Base-by-base conservation (phyloP, 225 moss, liverwort and hornwort genomes). In the Ulota crispa region DNA sequence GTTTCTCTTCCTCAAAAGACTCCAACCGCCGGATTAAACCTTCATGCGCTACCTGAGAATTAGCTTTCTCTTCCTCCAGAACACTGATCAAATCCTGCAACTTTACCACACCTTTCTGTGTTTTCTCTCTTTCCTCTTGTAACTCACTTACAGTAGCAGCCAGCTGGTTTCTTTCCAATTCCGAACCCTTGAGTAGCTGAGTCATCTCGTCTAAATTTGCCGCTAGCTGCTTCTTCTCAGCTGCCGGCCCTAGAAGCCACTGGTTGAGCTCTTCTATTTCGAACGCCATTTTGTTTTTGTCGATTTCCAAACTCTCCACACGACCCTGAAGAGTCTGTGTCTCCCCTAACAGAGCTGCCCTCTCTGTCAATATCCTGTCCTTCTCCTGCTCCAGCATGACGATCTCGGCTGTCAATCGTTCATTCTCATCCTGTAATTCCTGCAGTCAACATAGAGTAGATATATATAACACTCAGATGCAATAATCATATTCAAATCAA, bases 201-300 rank as follows among this genome's bases (percentile, higher is more conserved):
- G 78, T 81, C 75, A 81, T 80, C 69, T 89, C 88, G 12, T 89
- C 86, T 41, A 89, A 81, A 69, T 76, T 89, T 47, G 70, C 83
- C 42, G 83, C 86, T 27, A 89, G 83, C 39, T 89, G 86, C 77
- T 68, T 83, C 86, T 80, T 89, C 70, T 89, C 85, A 78, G 83
- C 86, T 59, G 86, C 83, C 34, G 88, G 88, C 64, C 83, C 80
- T 74, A 81, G 86, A 64, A 89, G 83, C 88, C 88, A 89, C 63
- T 81, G 88, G 20, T 86, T 89, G 47, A 89, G 81, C 65, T 89
- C 88, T 37, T 89, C 88, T 50, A 89, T 89, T 42, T 89, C 88
- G 31, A 16, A 83, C 21, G 75, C 80, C 83, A 89, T 81, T 74
- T 86, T 86, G 27, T 50, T 73, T 34, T 83, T 86, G 56, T 89